Base-by-base conservation (phyloP, 495 filamentous ascomycete genomes). In the Lasiosphaeria hispida region DNA sequence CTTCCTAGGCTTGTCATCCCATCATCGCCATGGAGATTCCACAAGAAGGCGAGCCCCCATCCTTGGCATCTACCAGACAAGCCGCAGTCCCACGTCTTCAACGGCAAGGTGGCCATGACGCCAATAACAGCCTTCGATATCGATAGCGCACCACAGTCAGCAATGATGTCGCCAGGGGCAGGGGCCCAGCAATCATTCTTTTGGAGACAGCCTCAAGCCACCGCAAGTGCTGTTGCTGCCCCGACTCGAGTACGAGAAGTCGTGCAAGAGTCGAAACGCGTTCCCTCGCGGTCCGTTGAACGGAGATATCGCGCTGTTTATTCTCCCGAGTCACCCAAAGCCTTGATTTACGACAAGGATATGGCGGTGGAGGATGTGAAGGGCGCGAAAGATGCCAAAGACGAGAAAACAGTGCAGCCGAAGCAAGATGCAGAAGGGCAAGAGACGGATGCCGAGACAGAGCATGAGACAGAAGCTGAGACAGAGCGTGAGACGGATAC, bases 91-190 rank as follows among this genome's bases (percentile, higher is more conserved):
- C 53, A 59, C 17, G 55, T 69, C 7, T 67, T 66, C 59, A 63
- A 60, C 10, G 62, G 61, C 5, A 60, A 58, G 4, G 65, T 65
- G 0, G 42, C 55, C 23, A 61, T 69, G 60, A 69, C 69, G 6
- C 70, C 70, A 4, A 66, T 63, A 17, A 69, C 70, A 6, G 65
- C 67, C 7, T 67, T 69, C 33, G 54, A 57, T 10, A 43, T 53
- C 17, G 60, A 57, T 10, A 38, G 30, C 13, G 18, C 61, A 11
- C 33, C 39, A 23, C 14, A 53, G 7, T 56, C 38, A 14, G 18
- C 39, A 13, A 7, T 34, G 9, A 18, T 15, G 38, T 60, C 45
- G 13, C 41, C 19, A 18, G 35, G 7, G 17, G 56, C 42, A 17
- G 37, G 5, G 33, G 47, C 30, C 23, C 58, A 39, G 10, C 17